A percentile compares a stretch with the other conserved stretches of the same genome.
Conservation (phyloP, 768 basidiomycete species). For the Amanita rubescens region DNA sequence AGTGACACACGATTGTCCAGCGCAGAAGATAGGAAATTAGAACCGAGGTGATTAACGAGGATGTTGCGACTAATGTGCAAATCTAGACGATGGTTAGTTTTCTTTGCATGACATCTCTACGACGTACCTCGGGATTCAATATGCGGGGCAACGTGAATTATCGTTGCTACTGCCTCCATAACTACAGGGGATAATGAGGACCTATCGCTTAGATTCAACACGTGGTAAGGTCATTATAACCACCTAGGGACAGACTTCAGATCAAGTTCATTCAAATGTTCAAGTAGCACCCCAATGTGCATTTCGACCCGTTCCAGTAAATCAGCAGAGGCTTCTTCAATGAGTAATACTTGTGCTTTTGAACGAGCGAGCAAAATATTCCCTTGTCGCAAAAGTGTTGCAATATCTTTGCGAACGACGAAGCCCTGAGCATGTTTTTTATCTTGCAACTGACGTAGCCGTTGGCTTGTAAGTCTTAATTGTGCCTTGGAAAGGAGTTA, state of each 20-base stretch:
- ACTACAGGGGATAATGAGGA: conserved; percentile 40
- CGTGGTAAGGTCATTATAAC: conserved; percentile 1
- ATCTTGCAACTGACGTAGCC: conserved; percentile 62
- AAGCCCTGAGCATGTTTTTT: conserved; percentile 58
- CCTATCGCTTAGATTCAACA: conserved; percentile 19
- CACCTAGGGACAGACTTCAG: conserved; percentile 28
- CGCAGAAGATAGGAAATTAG: conserved; percentile 49
- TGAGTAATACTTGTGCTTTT: conserved; percentile 63
- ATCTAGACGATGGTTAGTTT: conserved; percentile 35
- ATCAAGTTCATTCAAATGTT: conserved; percentile 52
- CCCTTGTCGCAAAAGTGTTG: conserved; percentile 53
- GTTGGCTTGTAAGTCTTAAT: conserved; percentile 54
- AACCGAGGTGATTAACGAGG: conserved; percentile 49
- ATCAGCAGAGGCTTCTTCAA: conserved; percentile 55
- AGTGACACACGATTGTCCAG: conserved; percentile 46
- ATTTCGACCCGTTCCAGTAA: conserved; percentile 60
- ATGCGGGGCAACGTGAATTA: conserved; percentile 55
- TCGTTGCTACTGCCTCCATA: conserved; percentile 61
- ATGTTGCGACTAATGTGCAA: conserved; percentile 46
- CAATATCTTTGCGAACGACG: conserved; percentile 61
- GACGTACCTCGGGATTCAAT: conserved; percentile 50
- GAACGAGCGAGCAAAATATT: conserved; percentile 57
- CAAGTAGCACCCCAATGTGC: conserved; percentile 55
- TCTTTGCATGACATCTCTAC: not conserved
- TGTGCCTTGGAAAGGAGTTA: conserved; percentile 40